A percentile compares a stretch with the other conserved stretches of the same genome.
Evolutionary conservation across 2,329 filamentous ascomycete species (phyloP).

Genomic region (Didymella keratinophila): DNA sequence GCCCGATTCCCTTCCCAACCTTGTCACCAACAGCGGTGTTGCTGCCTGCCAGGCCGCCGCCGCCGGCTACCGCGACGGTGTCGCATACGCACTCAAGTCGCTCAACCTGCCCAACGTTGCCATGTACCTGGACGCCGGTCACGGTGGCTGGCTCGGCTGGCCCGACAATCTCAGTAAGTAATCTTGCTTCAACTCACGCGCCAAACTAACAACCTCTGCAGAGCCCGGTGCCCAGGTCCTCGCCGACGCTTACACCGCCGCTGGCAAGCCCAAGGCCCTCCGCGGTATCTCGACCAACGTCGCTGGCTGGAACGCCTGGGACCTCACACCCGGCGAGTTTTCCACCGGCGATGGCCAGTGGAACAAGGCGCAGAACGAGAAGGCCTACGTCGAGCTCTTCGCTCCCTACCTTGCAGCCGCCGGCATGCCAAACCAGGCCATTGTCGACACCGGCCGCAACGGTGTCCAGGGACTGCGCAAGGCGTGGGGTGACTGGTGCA

Average conservation of each 20-base stretch:
- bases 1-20: slow-evolving; percentile 69
- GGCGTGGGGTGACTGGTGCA: slow-evolving; percentile 71
- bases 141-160: slow-evolving; percentile 73
- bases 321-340: slow-evolving; percentile 53
- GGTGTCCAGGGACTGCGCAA: slow-evolving; percentile 58
- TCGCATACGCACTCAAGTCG: slow-evolving; percentile 65
- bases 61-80: slow-evolving; percentile 64
- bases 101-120: slow-evolving; percentile 69
- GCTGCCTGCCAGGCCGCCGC: slow-evolving; percentile 65
- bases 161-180: slow-evolving; percentile 62
- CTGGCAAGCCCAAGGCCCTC: slow-evolving; percentile 57
- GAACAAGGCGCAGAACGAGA: slow-evolving; percentile 61
- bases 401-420: slow-evolving; percentile 57
- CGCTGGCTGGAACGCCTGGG: slow-evolving; percentile 66
- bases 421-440: slow-evolving; percentile 64
- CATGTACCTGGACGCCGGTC: slow-evolving; percentile 71
- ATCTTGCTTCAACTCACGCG: neutral
- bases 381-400: slow-evolving; percentile 61
- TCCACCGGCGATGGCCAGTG: slow-evolving; percentile 46
- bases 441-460: slow-evolving; percentile 66
- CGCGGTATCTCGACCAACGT: slow-evolving; percentile 66
- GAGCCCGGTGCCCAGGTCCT: slow-evolving; percentile 61
- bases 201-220: slow-evolving; percentile 25
- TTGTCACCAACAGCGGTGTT: slow-evolving; percentile 67
- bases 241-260: slow-evolving; percentile 57